Base-by-base conservation (phyloP, 1,284 basidiomycete species). In the Ganoderma lucidum region DNA sequence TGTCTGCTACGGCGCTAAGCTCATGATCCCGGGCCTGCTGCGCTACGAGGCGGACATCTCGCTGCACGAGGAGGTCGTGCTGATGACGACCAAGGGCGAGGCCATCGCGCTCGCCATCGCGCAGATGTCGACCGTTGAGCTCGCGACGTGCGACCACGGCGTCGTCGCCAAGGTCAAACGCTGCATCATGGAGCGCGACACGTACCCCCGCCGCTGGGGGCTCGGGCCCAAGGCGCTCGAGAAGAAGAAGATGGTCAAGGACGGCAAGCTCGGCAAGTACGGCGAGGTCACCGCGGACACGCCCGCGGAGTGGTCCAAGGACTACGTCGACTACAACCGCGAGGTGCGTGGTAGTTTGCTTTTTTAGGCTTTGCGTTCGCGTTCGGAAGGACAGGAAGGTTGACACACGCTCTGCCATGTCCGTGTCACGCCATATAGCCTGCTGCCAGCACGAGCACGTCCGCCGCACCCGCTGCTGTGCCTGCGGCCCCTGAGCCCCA, bases 31-130 rank as follows among this genome's bases (percentile, higher is more conserved):
- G 71, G 98, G 98, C 83, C 87, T 99, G 60, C 87, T 99, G 66
- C 95, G 98, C 75, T 99, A 99, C 81, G 97, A 99, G 83, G 90
- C 93, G 59, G 97, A 97, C 80, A 99, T 99, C 74, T 92, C 96
- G 77, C 83, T 98, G 64, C 90, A 97, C 80, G 98, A 99, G 82
- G 98, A 99, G 82, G 94, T 99, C 62, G 97, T 99, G 60, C 86
- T 99, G 73, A 99, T 99, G 97, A 99, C 98, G 66, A 99, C 98
- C 61, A 99, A 99, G 87, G 98, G 97, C 75, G 98, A 99, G 83
- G 98, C 96, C 55, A 98, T 99, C 79, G 98, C 98, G 35, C 90
- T 99, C 61, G 98, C 95, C 71, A 92, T 97, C 75, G 95, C 96
- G n/a, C 95, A 97, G 80, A 99, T 99, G 98, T 96, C 96, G 15